Percentiles rank a stretch among this genome's conserved stretches.
Conservation (phyloP, 768 basidiomycete genomes). For the Gymnopilus dilepis region DNA sequence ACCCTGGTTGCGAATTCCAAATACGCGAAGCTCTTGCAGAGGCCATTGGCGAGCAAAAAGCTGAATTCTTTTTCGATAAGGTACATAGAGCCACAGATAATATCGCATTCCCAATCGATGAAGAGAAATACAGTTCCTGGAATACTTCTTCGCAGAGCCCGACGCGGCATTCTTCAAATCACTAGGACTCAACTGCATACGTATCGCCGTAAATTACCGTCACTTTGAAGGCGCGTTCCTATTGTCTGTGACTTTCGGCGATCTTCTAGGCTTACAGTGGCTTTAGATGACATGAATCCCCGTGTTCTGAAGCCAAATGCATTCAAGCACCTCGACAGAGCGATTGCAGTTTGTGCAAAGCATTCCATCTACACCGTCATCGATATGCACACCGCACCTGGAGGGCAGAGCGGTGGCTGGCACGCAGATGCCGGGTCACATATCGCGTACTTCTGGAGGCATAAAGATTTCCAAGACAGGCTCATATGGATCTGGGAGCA, state of each 20-base stretch:
- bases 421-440: constrained; percentile 77
- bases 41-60: constrained; percentile 67
- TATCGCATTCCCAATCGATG: not conserved
- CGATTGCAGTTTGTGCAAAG: constrained; percentile 72
- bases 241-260: not conserved
- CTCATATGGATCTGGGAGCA: constrained; percentile 77
- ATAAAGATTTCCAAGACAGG: constrained; percentile 86
- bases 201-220: constrained; percentile 74
- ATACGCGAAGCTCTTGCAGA: constrained; percentile 70
- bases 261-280: not conserved
- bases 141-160: constrained; percentile 79
- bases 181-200: constrained; percentile 80
- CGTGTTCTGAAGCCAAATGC: constrained; percentile 76
- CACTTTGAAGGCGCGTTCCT: constrained; percentile 62
- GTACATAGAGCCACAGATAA: constrained; percentile 36
- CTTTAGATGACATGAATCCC: constrained; percentile 74
- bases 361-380: constrained; percentile 80
- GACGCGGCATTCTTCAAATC: constrained; percentile 79
- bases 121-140: constrained; percentile 59
- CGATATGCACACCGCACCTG: constrained; percentile 79
- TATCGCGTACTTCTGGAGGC: constrained; percentile 74
- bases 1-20: constrained; percentile 83
- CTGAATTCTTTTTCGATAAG: constrained; percentile 84
- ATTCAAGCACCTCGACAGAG: constrained; percentile 85
- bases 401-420: constrained; percentile 81